Base-by-base conservation (phyloP, 768 basidiomycete genomes). In the Russula sp. region DNA sequence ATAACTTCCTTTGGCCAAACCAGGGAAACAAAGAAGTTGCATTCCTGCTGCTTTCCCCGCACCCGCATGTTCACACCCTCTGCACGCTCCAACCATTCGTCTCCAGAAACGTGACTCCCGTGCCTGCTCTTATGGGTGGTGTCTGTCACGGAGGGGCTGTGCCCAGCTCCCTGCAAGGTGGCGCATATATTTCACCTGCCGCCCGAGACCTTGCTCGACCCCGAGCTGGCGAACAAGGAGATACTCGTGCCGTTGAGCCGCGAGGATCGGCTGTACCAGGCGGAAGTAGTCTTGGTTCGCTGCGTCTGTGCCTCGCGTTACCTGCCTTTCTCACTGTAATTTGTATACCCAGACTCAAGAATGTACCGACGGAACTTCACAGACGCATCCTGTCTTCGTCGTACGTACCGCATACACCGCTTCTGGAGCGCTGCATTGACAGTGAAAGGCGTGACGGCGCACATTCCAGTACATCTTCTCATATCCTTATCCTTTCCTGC, bases 1-100 rank as follows among this genome's bases (percentile, higher is more conserved):
- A 31, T 6, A 16, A 8, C 52, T 10, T 44, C 39, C 22, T 13
- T 39, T 65, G 27, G 22, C 16, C 6, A 54, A 93, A 80, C 81
- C 52, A 79, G 93, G 61, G 94, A 96, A 74, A 93, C 93, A 0
- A 72, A 83, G 94, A 95, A 76, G 88, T 95, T n/a, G 83, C 75
- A 1, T 77, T 95, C 2, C 85, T 88, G 0, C 70, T 84, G 2
- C 61, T 77, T 57, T 81, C 79, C 44, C 80, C 84, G 0, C 72
- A 27, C 44, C 80, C 84, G 0, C 72, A 27, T 27, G 22, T 92
- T 18, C 79, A 87, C 68, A 78, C 79, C 2, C 71, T 93, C 20
- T 84, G 84, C 34, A 74, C 79, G n/a, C 74, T 91, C 40, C 80
- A 83, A 34, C 88, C 91, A 1, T 84, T 84, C 71, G 73, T 91